Evolutionary conservation across 1,139 yeast genomes (phyloP).

Genomic region (Geotrichum klebahnii): DNA sequence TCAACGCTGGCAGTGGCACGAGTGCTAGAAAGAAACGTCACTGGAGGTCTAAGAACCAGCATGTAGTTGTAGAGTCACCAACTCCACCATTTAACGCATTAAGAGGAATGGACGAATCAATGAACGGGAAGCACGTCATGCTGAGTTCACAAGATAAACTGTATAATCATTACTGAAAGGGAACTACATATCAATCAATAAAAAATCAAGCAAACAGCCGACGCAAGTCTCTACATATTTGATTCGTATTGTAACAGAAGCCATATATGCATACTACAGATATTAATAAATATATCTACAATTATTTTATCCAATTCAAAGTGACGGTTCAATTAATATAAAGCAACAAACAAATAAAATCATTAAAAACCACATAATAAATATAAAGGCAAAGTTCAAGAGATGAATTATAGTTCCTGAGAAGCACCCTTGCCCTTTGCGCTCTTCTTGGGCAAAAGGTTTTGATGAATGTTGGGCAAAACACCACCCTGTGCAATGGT

Average conservation of each 20-base stretch:
- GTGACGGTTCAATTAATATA: conserved; percentile 3
- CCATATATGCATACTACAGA: too few species aligned
- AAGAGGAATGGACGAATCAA: not conserved
- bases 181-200: not conserved
- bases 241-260: too few species aligned
- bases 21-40: not conserved
- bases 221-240: too few species aligned
- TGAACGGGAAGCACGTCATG: not conserved
- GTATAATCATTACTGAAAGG: not conserved
- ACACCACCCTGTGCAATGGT: conserved; percentile 98
- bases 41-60: not conserved
- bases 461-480: conserved; percentile 89
- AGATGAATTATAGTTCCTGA: conserved; percentile 20
- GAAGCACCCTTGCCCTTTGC: conserved; percentile 22
- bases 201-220: too few species aligned
- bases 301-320: not conserved
- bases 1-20: not conserved
- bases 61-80: not conserved
- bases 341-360: not conserved
- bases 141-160: not conserved
- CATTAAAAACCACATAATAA: conserved; percentile 6
- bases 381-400: conserved; percentile 1
- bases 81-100: not conserved
- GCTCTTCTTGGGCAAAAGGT: conserved; percentile 47
- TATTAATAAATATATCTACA: not conserved